Conservation (phyloP, 495 filamentous ascomycete species). For the Trichoderma gamsii region DNA sequence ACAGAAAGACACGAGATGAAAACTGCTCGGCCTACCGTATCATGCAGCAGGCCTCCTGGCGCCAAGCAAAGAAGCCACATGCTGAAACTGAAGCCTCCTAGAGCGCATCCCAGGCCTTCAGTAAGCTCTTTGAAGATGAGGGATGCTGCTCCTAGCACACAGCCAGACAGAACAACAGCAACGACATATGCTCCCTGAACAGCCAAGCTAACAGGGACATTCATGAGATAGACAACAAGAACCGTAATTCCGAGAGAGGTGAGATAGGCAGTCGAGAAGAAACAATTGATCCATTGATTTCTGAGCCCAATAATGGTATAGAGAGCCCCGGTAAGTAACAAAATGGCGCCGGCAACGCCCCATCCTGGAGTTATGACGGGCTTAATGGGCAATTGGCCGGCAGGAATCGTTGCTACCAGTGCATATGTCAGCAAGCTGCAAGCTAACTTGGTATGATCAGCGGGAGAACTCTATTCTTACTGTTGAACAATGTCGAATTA, state of each 20-base stretch:
- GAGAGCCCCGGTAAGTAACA: constrained; percentile 61
- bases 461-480: not conserved
- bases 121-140: constrained; percentile 80
- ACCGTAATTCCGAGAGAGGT: constrained; percentile 69
- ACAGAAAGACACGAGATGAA: constrained; percentile 70
- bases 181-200: constrained; percentile 88
- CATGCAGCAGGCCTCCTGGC: constrained; percentile 64
- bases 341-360: constrained; percentile 69
- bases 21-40: constrained; percentile 55
- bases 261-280: constrained; percentile 70
- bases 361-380: constrained; percentile 74
- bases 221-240: constrained; percentile 87
- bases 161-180: constrained; percentile 67
- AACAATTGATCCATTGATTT: constrained; percentile 76
- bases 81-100: constrained; percentile 80
- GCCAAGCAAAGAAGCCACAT: constrained; percentile 87
- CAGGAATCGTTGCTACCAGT: constrained; percentile 32
- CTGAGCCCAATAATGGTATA: constrained; percentile 79
- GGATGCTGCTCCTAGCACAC: constrained; percentile 68
- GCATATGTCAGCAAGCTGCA: constrained; percentile 11
- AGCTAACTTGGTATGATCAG: not conserved
- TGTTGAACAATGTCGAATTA: not conserved
- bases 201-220: constrained; percentile 64
- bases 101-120: constrained; percentile 77
- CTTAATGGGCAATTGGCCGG: constrained; percentile 58